Evolutionary conservation across 345 rosid species (phyloP).

Genomic region (Acer yangbiense): DNA sequence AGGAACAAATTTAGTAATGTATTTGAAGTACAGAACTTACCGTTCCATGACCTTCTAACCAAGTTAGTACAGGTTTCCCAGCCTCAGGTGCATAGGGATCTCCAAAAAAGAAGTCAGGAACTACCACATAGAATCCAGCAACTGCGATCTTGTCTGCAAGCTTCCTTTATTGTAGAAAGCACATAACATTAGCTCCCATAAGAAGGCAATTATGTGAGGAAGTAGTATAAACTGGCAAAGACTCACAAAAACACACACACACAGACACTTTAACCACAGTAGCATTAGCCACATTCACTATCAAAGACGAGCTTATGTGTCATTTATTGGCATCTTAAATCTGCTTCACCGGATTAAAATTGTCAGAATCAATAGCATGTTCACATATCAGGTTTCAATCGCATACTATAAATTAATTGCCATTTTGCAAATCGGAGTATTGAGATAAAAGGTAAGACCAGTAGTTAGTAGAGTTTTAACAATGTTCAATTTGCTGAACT

Average conservation of each 20-base stretch:
- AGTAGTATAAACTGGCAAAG: background rate
- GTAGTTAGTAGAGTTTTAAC: background rate
- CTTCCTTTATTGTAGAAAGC: conserved; percentile 41
- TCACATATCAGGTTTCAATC: too few species aligned
- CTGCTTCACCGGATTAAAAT: background rate
- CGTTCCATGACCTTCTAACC: conserved; percentile 66
- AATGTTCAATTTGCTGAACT: background rate
- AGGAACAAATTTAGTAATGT: background rate
- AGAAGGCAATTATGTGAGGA: background rate
- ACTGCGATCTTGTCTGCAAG: conserved; percentile 81
- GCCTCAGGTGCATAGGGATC: conserved; percentile 53
- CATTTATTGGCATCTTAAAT: background rate
- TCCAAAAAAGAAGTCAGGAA: conserved; percentile 69
- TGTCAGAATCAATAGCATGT: background rate
- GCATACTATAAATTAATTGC: background rate
- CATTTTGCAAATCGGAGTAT: background rate
- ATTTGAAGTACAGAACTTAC: conserved; percentile 42
- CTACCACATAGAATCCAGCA: conserved; percentile 68
- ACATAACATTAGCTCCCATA: conserved; percentile 9
- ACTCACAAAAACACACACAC: background rate
- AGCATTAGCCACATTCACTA: background rate
- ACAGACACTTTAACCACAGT: background rate
- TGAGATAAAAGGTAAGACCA: background rate
- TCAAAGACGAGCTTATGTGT: too few species aligned
- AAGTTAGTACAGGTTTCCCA: conserved; percentile 46